Evolutionary conservation across 2,329 filamentous ascomycete genomes (phyloP).

Genomic region (Fusarium beomiforme): DNA sequence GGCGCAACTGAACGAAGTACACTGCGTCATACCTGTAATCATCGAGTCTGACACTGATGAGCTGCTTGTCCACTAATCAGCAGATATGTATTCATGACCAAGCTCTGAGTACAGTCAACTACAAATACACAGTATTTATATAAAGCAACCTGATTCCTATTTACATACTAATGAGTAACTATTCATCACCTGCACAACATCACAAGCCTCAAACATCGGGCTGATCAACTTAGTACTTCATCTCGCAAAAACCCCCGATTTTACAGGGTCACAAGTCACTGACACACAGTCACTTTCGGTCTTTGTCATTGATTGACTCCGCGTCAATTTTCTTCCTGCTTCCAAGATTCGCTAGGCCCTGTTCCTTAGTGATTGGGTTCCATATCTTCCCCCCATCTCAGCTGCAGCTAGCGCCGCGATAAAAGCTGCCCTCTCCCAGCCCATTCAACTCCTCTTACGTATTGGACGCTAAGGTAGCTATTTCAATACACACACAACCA

Average conservation of each 20-base stretch:
- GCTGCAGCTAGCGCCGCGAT: constrained; percentile 41
- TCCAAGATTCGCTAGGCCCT: constrained; percentile 34
- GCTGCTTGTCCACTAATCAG: background rate
- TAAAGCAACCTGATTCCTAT: background rate
- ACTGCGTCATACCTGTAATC: constrained; percentile 23
- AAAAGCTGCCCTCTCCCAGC: constrained; percentile 40
- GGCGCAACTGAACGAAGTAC: constrained; percentile 8
- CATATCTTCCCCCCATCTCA: constrained; percentile 12
- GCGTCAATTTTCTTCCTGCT: constrained; percentile 43
- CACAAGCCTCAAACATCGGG: constrained; percentile 10
- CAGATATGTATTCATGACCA: background rate
- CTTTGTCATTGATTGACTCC: constrained; percentile 41
- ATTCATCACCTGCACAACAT: constrained; percentile 38
- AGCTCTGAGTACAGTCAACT: background rate
- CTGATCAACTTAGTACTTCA: constrained; percentile 26
- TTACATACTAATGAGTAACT: constrained; percentile 3
- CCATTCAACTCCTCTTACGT: constrained; percentile 33
- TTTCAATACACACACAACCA: constrained; percentile 35
- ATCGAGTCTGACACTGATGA: constrained; percentile 3
- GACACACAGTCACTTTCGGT: constrained; percentile 41
- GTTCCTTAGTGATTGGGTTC: background rate
- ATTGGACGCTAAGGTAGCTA: constrained; percentile 30
- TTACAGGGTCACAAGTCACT: constrained; percentile 44
- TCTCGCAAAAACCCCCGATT: constrained; percentile 10
- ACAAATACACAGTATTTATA: constrained; percentile 6